Evolutionary conservation across 1,284 basidiomycete genomes (phyloP).

Genomic region (Irpex sp.): DNA sequence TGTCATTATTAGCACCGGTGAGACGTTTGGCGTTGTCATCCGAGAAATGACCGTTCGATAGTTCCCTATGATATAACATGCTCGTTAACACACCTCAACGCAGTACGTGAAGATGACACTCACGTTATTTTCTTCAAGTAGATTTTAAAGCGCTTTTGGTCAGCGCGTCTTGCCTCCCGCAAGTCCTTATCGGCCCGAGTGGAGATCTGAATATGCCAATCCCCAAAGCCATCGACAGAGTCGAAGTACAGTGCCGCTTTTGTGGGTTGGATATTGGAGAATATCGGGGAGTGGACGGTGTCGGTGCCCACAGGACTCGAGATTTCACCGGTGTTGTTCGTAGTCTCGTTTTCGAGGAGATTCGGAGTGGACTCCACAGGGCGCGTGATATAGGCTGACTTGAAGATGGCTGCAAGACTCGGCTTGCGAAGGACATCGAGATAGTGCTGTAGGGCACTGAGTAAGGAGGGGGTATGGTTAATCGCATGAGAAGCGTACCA

Average conservation of each 20-base stretch:
- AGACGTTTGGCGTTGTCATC: slow-evolving; percentile 66
- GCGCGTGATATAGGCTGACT: slow-evolving; percentile 17
- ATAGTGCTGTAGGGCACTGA: slow-evolving; percentile 10
- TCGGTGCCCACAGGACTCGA: too few relatives aligned
- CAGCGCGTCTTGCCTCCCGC: slow-evolving; percentile 24
- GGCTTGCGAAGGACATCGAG: slow-evolving; percentile 20
- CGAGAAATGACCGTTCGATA: slow-evolving; percentile 66
- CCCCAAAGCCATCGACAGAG: slow-evolving; percentile 45
- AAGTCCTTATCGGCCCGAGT: slow-evolving; percentile 39
- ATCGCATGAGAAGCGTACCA: slow-evolving; percentile 20
- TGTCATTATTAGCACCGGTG: slow-evolving; percentile 37
- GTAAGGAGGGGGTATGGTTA: background rate
- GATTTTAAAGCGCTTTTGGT: slow-evolving; percentile 40
- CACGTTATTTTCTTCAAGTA: slow-evolving; percentile 60
- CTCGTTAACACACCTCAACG: background rate
- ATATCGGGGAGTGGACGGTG: background rate
- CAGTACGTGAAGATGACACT: background rate
- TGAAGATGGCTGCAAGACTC: slow-evolving; percentile 13
- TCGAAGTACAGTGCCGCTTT: slow-evolving; percentile 45
- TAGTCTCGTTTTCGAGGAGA: background rate
- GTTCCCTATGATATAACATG: slow-evolving; percentile 37
- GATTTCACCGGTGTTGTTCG: background rate
- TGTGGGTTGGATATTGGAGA: slow-evolving; percentile 32
- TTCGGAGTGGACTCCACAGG: background rate
- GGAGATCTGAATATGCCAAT: slow-evolving; percentile 47